Evolutionary conservation across 2,329 filamentous ascomycete species (phyloP), one percentile per base, ranked within the genome.

Genomic region (Penicillium sp.): DNA sequence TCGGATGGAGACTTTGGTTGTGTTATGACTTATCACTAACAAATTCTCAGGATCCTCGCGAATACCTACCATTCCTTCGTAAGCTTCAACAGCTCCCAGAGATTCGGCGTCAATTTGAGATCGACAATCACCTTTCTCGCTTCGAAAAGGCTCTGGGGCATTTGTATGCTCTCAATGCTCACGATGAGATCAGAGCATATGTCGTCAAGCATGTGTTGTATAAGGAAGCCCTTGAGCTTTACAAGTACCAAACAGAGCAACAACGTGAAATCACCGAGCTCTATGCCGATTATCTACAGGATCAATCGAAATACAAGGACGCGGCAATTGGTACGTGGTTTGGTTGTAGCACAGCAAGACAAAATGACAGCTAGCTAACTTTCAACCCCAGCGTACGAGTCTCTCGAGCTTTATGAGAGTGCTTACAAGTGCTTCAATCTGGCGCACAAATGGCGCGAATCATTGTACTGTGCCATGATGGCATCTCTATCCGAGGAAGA

Each of bases 31-130:
- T 31, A 8, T 2, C 27, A 51, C 65, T 71, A 55, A 67, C 23
- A n/a, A 25, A n/a, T 48, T 21, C 25, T 13, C 38, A 82, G 71
- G 94, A 99, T 67, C 94, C 94, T 1, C 83, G 92, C 65, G 94
- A 99, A 73, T 99, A 99, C 67, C 84, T 97, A 8, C 94, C 94
- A 4, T 97, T 97, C 70, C 86, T 99, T 50, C 93, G 96, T 70
- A 87, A 87, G 36, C 82, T 99, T 2, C 91, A 97, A 71, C 83
- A 87, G 60, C 82, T 96, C 65, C 77, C 89, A 0, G 81, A 85
- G 12, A 74, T 89, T 12, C 86, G 91, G 21, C 86, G 91, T 43
- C 84, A 87, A 52, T 96, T 93, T 66, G 86, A 86, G 42, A 96
- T 99, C 52, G 94, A 99, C 70, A 89, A 97, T 68, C 87, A 96